Conservation (phyloP, 2,329 filamentous ascomycete genomes). For the Pseudofabraea citricarpa region DNA sequence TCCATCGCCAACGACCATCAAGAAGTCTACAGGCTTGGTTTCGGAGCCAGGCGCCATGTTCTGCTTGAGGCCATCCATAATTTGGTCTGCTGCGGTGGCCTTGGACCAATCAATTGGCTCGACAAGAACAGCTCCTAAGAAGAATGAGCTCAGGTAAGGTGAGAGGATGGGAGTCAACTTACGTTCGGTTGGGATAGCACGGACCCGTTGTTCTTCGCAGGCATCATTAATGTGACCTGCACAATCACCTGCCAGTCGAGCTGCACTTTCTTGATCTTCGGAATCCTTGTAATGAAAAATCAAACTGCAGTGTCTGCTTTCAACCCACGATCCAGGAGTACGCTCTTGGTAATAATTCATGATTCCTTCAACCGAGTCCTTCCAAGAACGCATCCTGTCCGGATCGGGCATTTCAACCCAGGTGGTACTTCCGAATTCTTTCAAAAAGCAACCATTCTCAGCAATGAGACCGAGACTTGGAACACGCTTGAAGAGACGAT, state of each 20-base stretch:
- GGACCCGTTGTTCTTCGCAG: slow-evolving; percentile 76
- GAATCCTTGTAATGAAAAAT: slow-evolving; percentile 86
- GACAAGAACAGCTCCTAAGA: slow-evolving; percentile 64
- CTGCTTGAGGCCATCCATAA: slow-evolving; percentile 56
- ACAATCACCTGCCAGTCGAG: slow-evolving; percentile 80
- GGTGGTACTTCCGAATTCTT: slow-evolving; percentile 58
- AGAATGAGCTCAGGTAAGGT: slow-evolving; percentile 3
- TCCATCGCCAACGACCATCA: slow-evolving; percentile 86
- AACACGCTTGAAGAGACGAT: slow-evolving; percentile 78
- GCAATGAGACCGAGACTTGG: slow-evolving; percentile 84
- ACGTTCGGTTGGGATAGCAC: slow-evolving; percentile 73
- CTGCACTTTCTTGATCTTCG: slow-evolving; percentile 70
- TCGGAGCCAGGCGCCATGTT: slow-evolving; percentile 28
- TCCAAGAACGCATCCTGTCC: slow-evolving; percentile 70
- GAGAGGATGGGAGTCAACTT: not conserved
- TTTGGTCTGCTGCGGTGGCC: slow-evolving; percentile 70
- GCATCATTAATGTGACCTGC: slow-evolving; percentile 94
- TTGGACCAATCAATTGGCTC: slow-evolving; percentile 87
- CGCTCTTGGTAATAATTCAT: slow-evolving; percentile 87
- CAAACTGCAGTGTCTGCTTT: slow-evolving; percentile 86
- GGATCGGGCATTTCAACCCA: slow-evolving; percentile 79
- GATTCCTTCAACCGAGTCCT: slow-evolving; percentile 75
- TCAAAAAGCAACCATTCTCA: slow-evolving; percentile 90
- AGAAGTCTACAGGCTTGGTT: slow-evolving; percentile 61
- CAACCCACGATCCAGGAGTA: slow-evolving; percentile 80